Conservation (phyloP, 345 rosid species). For the Citrus unshiu region DNA sequence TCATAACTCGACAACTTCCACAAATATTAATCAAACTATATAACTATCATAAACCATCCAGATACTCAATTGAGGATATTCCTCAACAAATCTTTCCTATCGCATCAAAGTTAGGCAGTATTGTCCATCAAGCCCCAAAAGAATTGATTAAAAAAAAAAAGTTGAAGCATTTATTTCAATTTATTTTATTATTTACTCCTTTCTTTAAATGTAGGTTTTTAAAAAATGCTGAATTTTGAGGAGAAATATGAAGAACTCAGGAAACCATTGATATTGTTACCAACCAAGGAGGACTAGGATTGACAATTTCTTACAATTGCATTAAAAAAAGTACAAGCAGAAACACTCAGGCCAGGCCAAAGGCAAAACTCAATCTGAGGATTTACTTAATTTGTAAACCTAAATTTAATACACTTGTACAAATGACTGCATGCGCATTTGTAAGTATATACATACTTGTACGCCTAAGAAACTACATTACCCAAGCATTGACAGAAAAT, state of each 20-base stretch:
- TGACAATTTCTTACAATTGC: neutral
- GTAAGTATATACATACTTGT: neutral
- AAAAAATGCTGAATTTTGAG: neutral
- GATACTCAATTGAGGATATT: neutral
- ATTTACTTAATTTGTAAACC: neutral
- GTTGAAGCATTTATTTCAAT: neutral
- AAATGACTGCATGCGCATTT: neutral
- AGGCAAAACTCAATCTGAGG: neutral
- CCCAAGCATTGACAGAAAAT: conserved; percentile 99
- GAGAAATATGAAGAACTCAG: neutral
- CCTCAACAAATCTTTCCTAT: neutral
- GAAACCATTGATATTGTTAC: neutral
- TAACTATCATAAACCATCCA: neutral
- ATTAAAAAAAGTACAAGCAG: neutral
- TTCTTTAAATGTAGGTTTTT: neutral
- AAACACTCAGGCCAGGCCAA: neutral
- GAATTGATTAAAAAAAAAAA: neutral
- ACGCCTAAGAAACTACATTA: conserved; percentile 18
- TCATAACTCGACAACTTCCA: neutral
- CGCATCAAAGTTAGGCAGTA: neutral
- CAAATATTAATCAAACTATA: neutral
- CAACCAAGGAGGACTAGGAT: neutral
- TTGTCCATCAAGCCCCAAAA: neutral
- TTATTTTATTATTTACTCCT: neutral
- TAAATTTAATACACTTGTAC: neutral